Base-by-base conservation (phyloP, 768 basidiomycete genomes). In the Termitomyces sp. region DNA sequence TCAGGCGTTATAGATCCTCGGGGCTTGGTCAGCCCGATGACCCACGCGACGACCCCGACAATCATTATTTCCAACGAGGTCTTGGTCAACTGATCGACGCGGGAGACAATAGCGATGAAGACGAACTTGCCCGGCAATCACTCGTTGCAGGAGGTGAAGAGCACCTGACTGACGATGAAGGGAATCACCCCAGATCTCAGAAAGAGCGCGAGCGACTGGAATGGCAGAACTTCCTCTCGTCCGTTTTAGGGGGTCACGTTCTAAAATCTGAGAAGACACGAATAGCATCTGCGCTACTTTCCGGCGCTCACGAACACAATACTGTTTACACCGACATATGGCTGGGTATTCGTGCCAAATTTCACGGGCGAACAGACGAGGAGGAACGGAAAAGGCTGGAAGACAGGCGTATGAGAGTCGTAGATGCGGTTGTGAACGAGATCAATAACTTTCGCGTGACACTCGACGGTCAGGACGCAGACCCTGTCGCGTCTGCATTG, bases 141-240 rank as follows among this genome's bases (percentile, higher is more conserved):
- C 69, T 80, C 55, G 72, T 71, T 38, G 64, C 71, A 30, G 74
- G 70, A 23, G 73, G 72, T 49, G 81, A 82, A 51, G 82, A 86
- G 61, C 76, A 78, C 14, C 70, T 80, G 48, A 71, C 79, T 55
- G 73, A 82, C 33, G 87, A 89, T 63, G 86, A 89, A 61, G 76
- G 80, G 47, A 78, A 81, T 50, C 79, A 85, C 56, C 85, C 88
- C 26, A 81, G 83, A 42, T 86, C 89, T 1, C 75, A 78, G 53
- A 84, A 89, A 64, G 89, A 93, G 66, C 79, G 82, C 59, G 90
- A 94, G 64, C 79, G 95, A 28, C 71, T 95, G 48, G 94, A 97
- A 71, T 98, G 97, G 97, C 94, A 95, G 70, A 88, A 88, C 17
- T 89, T 98, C 85, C 83, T 98, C 33, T 84, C 91, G 12, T 96